Conservation (phyloP, 495 filamentous ascomycete species). For the Clohesyomyces aquaticus region DNA sequence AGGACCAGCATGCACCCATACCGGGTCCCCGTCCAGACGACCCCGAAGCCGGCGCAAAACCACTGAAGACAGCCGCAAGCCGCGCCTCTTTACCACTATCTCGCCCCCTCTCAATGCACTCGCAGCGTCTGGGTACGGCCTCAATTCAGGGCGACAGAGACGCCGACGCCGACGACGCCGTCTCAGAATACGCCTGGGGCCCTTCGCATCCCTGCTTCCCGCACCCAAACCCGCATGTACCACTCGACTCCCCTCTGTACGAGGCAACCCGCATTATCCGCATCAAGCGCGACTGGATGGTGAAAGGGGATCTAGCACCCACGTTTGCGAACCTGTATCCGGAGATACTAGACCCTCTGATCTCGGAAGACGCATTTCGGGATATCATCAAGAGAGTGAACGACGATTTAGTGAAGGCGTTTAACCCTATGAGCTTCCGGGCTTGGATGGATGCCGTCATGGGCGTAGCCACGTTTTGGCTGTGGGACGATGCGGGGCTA, state of each 20-base stretch:
- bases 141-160: constrained; percentile 52
- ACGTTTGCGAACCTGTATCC: constrained; percentile 93
- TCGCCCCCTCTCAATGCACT: constrained; percentile 32
- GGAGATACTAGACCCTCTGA: constrained; percentile 85
- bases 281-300: constrained; percentile 86
- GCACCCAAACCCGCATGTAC: constrained; percentile 90
- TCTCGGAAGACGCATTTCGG: constrained; percentile 81
- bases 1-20: constrained; percentile 27
- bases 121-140: constrained; percentile 11
- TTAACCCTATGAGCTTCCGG: constrained; percentile 66
- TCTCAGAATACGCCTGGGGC: constrained; percentile 70
- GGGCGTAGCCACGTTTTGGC: constrained; percentile 82
- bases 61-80: constrained; percentile 7
- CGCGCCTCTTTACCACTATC: constrained; percentile 41
- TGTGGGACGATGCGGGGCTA: constrained; percentile 88
- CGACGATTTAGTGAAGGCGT: constrained; percentile 67
- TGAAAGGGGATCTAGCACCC: constrained; percentile 86
- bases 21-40: constrained; percentile 27
- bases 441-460: constrained; percentile 77
- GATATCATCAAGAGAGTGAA: constrained; percentile 78
- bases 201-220: constrained; percentile 90
- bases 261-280: constrained; percentile 85
- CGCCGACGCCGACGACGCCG: constrained; percentile 51
- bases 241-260: constrained; percentile 72
- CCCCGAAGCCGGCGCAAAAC: constrained; percentile 27